Evolutionary conservation across 75 land plant species (phyloP).

Genomic region (Picea sitchensis): DNA sequence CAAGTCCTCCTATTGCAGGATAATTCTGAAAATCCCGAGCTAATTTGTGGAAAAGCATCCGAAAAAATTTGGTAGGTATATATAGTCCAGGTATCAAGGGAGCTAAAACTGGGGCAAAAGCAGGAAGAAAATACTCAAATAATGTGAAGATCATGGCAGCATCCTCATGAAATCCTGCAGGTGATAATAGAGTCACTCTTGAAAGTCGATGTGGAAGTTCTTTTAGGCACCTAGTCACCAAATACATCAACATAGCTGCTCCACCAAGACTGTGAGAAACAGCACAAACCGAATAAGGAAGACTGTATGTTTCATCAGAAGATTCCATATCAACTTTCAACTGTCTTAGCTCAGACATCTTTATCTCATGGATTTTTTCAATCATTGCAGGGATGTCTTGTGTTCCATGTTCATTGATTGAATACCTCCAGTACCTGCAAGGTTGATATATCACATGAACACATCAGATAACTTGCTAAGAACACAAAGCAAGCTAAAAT

Average conservation of each 20-base stretch:
- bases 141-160: constrained; percentile 43
- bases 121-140: constrained; percentile 41
- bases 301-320: constrained; percentile 24
- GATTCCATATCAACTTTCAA: constrained; percentile 12
- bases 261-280: constrained; percentile 95
- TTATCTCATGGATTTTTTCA: constrained; percentile 78
- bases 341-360: constrained; percentile 54
- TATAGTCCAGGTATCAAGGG: constrained; percentile 82
- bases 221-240: constrained; percentile 70
- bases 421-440: constrained; percentile 89
- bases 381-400: constrained; percentile 91
- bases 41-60: constrained; percentile 91
- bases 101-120: constrained; percentile 64
- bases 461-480: neutral
- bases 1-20: constrained; percentile 95
- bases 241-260: constrained; percentile 84
- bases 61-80: constrained; percentile 85
- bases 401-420: constrained; percentile 94
- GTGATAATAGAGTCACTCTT: constrained; percentile 79
- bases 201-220: constrained; percentile 77
- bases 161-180: constrained; percentile 95
- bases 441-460: constrained; percentile 8
- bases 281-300: constrained; percentile 77
- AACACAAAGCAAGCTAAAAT: neutral
- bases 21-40: constrained; percentile 94